These are phyloP conservation scores for Cornus controversa DNA, from an alignment of 148 eudicot genomes.

Conservation along the genomic window DNA sequence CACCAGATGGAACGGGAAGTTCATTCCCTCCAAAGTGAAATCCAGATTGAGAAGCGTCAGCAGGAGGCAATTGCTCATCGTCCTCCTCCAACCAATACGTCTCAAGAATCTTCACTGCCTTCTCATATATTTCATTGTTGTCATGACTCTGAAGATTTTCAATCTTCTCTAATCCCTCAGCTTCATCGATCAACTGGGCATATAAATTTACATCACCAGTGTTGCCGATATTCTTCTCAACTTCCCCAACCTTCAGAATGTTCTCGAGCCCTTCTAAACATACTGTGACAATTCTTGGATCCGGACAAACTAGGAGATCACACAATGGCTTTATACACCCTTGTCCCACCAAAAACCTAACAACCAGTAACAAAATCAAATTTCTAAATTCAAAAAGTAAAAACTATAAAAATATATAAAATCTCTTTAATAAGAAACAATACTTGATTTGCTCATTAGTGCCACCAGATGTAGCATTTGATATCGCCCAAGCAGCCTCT, in stretches of 20 bases:
- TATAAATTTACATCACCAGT: slow-evolving; percentile 58
- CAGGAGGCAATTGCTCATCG: slow-evolving; percentile 63
- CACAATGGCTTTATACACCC: slow-evolving; percentile 88
- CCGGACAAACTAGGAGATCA: slow-evolving; percentile 78
- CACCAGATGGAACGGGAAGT: slow-evolving; percentile 67
- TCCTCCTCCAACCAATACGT: slow-evolving; percentile 87
- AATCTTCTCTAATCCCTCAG: slow-evolving; percentile 85
- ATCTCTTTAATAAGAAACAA: neutral
- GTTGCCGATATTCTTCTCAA: slow-evolving; percentile 61
- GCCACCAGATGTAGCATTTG: slow-evolving; percentile 91
- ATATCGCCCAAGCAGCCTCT: slow-evolving; percentile 93
- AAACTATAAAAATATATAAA: neutral
- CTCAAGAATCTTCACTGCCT: slow-evolving; percentile 78
- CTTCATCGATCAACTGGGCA: slow-evolving; percentile 80
- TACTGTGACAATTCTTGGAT: slow-evolving; percentile 81
- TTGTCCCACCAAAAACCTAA: slow-evolving; percentile 66
- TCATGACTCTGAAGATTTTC: slow-evolving; percentile 82
- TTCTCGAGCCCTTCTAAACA: slow-evolving; percentile 95
- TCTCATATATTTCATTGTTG: slow-evolving; percentile 88
- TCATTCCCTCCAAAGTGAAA: slow-evolving; percentile 67
- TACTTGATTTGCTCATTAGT: slow-evolving; percentile 88
- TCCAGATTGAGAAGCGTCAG: slow-evolving; percentile 67
- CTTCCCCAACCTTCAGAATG: slow-evolving; percentile 77
- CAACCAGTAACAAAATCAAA: neutral
- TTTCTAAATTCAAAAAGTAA: neutral